phyloP scores from a whole-genome alignment of 2,329 filamentous ascomycete species.

The Leptographium radiaticola region DNA sequence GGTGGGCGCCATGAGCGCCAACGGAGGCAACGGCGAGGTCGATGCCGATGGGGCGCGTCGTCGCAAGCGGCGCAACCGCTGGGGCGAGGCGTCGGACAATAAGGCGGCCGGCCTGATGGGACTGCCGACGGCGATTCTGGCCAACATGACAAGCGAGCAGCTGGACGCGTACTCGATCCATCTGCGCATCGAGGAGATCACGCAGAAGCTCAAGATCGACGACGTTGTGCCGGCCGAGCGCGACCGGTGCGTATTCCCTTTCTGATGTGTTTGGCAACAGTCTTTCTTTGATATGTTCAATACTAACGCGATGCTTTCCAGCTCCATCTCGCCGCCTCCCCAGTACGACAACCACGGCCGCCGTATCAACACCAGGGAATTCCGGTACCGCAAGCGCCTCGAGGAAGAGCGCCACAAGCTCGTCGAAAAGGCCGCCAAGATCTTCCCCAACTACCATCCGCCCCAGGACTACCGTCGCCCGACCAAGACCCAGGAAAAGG shows the following conservation, averaged over 20 bases:
- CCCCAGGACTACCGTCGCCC: constrained; percentile 96
- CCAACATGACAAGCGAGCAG: constrained; percentile 97
- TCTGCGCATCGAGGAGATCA: constrained; percentile 96
- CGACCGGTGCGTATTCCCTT: constrained; percentile 56
- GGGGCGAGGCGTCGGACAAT: constrained; percentile 95
- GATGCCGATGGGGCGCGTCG: constrained; percentile 66
- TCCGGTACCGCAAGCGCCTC: constrained; percentile 92
- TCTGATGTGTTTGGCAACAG: background rate
- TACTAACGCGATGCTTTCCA: constrained; percentile 21
- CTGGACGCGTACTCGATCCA: constrained; percentile 94
- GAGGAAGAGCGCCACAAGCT: constrained; percentile 98
- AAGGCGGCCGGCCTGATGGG: constrained; percentile 98
- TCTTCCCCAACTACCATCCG: constrained; percentile 97
- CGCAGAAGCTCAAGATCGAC: constrained; percentile 97
- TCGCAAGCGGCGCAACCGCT: constrained; percentile 97
- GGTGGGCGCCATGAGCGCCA: no score
- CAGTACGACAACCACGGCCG: constrained; percentile 99
- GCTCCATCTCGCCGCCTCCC: constrained; percentile 87
- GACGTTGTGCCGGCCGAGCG: constrained; percentile 96
- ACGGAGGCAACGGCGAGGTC: background rate
- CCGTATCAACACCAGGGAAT: constrained; percentile 98
- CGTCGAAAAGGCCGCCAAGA: constrained; percentile 98
- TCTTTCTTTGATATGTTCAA: constrained; percentile 6
- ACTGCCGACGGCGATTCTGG: constrained; percentile 87
- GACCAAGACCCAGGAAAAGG: constrained; percentile 99